Evolutionary conservation across 2,329 filamentous ascomycete species (phyloP).

Genomic region (Fusarium sp.): DNA sequence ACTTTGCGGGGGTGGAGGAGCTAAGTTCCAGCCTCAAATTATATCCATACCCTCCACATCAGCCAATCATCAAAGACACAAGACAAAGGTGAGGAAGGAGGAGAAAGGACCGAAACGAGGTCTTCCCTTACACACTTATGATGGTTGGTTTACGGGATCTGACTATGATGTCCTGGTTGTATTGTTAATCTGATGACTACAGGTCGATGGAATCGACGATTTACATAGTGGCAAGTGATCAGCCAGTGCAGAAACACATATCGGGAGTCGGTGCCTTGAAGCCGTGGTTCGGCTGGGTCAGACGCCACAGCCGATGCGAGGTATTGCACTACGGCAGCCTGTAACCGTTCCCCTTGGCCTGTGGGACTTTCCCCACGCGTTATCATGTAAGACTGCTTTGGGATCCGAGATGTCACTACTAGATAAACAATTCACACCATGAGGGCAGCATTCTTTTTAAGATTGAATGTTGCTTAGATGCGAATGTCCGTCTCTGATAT

Average conservation of each 20-base stretch:
- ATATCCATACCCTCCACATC: not conserved
- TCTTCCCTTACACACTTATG: not conserved
- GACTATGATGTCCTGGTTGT: not conserved
- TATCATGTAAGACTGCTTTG: no score
- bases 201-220: not conserved
- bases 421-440: no score
- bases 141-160: no score
- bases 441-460: no score
- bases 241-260: not conserved
- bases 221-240: not conserved
- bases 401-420: no score
- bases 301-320: not conserved
- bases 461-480: no score
- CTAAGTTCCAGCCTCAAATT: not conserved
- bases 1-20: not conserved
- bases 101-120: not conserved
- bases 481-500: no score
- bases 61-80: not conserved
- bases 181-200: not conserved
- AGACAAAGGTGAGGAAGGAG: not conserved
- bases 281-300: not conserved
- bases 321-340: not conserved
- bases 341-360: not conserved
- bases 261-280: not conserved
- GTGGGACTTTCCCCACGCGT: not conserved